These are phyloP conservation scores for Tetratostichococcus sp. DNA, from an alignment of 139 green algal species.

Conservation along the genomic window DNA sequence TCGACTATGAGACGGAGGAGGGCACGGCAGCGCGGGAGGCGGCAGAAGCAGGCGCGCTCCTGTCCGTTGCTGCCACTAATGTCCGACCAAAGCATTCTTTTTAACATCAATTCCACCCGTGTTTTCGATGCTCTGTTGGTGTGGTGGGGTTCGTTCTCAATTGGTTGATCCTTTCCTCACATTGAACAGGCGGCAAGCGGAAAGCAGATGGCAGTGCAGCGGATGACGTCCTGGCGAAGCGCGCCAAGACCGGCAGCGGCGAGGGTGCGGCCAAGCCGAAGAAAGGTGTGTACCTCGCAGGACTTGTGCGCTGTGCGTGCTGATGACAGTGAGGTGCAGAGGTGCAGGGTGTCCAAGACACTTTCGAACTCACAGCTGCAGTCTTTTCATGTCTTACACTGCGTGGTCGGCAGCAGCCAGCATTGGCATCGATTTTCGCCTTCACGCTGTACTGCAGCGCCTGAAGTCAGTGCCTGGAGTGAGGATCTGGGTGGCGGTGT, in stretches of 20 bases:
- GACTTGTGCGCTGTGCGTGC: too few species aligned
- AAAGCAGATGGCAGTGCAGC: constrained; percentile 12
- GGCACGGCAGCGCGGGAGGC: constrained; percentile 38
- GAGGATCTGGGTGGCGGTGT: constrained; percentile 25
- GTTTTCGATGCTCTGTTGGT: too few species aligned
- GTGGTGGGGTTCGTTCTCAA: too few species aligned
- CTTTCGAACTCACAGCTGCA: too few species aligned
- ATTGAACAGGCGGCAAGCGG: constrained; percentile 16
- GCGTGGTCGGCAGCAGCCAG: too few species aligned
- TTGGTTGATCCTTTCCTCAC: too few species aligned
- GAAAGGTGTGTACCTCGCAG: not conserved
- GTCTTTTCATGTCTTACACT: too few species aligned
- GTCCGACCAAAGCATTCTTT: too few species aligned
- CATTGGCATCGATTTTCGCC: too few species aligned
- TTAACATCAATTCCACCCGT: too few species aligned
- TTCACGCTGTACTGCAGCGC: not conserved
- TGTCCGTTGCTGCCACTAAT: too few species aligned
- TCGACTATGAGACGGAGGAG: constrained; percentile 73
- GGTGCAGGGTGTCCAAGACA: not conserved
- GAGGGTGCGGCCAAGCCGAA: not conserved
- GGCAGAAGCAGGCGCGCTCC: not conserved
- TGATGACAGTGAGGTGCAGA: too few species aligned
- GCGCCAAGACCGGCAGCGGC: not conserved
- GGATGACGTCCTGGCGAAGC: not conserved
- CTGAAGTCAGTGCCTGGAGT: not conserved